These are phyloP conservation scores for Tuctoria greenei DNA, from an alignment of 176 grass and related monocot species.

Conservation along the genomic window DNA sequence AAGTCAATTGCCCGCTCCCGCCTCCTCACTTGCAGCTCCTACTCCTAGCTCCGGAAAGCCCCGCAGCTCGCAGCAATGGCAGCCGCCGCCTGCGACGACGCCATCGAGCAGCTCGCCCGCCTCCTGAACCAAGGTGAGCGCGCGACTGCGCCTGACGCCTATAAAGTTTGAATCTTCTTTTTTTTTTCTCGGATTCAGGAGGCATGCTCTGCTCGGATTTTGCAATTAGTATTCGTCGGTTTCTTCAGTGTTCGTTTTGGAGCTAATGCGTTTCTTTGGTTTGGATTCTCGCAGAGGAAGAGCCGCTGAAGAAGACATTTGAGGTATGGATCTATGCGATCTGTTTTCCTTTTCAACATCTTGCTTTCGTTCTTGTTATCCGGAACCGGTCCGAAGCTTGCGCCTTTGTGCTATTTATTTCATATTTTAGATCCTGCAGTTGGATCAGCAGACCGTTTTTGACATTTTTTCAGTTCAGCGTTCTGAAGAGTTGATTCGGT, in stretches of 20 bases:
- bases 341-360: neutral
- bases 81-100: constrained; percentile 52
- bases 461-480: constrained; percentile 19
- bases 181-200: neutral
- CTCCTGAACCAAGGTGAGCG: constrained; percentile 66
- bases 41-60: neutral
- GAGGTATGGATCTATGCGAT: constrained; percentile 51
- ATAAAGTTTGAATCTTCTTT: neutral
- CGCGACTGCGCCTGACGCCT: neutral
- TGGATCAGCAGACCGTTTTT: neutral
- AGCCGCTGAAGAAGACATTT: constrained; percentile 70
- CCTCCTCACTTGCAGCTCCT: neutral
- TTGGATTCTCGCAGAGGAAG: constrained; percentile 58
- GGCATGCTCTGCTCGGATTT: neutral
- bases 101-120: constrained; percentile 69
- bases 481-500: neutral
- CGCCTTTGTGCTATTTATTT: neutral
- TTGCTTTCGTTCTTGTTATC: neutral
- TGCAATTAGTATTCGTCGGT: neutral
- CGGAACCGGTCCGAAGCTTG: neutral
- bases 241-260: neutral
- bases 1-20: constrained; percentile 17
- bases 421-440: constrained; percentile 2
- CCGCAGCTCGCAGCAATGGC: constrained; percentile 52
- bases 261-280: constrained; percentile 12